Evolutionary conservation across 2,329 filamentous ascomycete genomes (phyloP), one percentile per base, ranked within the genome.

Genomic region (Allantophomopsis cytisporea): DNA sequence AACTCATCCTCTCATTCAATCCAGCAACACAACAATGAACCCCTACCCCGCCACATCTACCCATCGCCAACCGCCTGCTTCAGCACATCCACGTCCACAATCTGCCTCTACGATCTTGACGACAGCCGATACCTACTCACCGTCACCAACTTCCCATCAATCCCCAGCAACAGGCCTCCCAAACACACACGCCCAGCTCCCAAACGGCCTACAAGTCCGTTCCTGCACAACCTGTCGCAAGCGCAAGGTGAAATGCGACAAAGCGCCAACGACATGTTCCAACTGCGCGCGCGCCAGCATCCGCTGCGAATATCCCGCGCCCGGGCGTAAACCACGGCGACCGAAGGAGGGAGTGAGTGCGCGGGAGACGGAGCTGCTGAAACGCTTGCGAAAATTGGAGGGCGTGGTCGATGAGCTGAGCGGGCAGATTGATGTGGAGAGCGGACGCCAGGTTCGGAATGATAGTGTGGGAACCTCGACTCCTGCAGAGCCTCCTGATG

Each of bases 191-290:
- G 20, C 20, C 20, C 20, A 21, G 5, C 8, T 21, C 20, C 46
- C 50, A 15, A 47, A 50, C 38, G 50, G 48, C 17, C 41, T 56
- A 5, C 50, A 51, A 41, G 43, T 49, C 18, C 46, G 54, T 18
- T 54, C 50, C 18, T 72, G 69, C 46, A 63, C 71, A 13, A 71
- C 67, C 20, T 73, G 69, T 49, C 57, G 69, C 10, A 62, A 66
- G 35, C 64, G 77, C 45, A 81, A 83, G 57, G 82, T 87, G 40
- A 80, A 80, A 51, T 87, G 82, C 65, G 80, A 87, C 62, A 86
- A 86, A 62, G 69, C 73, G 50, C 75, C 83, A 64, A 37, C 31
- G 13, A 79, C 81, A 13, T 87, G 82, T 57, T 75, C 75, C 50
- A 86, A 87, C 56, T 87, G 82, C 56, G 71, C 72, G 33, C 73